A percentile compares a stretch with the other conserved stretches of the same genome.
Conservation (phyloP, 2,329 filamentous ascomycete genomes). For the Apiospora kogelbergensis region DNA sequence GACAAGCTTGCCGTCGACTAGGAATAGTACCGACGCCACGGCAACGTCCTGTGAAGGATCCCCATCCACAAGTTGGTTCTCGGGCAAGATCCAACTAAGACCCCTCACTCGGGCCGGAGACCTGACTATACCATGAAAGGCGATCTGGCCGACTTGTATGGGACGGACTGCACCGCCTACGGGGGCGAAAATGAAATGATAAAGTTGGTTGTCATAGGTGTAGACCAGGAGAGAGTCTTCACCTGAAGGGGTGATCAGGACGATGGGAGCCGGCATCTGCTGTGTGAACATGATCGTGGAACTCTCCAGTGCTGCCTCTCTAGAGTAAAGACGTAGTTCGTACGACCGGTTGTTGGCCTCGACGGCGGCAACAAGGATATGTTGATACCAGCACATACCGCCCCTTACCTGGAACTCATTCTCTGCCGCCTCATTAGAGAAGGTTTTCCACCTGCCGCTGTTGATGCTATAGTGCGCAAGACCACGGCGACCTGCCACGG, state of each 20-base stretch:
- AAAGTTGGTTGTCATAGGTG: conserved; percentile 92
- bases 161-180: conserved; percentile 70
- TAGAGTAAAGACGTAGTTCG: conserved; percentile 88
- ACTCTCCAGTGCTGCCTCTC: conserved; percentile 76
- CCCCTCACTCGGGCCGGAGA: conserved; percentile 90
- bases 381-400: conserved; percentile 98
- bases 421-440: conserved; percentile 76
- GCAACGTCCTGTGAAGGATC: conserved; percentile 96
- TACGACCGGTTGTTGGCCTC: conserved; percentile 74
- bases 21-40: conserved; percentile 87
- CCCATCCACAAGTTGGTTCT: conserved; percentile 83
- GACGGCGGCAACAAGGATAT: conserved; percentile 91
- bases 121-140: conserved; percentile 92
- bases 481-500: conserved; percentile 89
- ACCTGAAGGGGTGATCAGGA: conserved; percentile 83
- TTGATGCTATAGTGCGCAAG: conserved; percentile 94
- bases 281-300: conserved; percentile 74
- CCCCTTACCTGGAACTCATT: conserved; percentile 90
- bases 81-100: conserved; percentile 93
- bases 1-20: conserved; percentile 97
- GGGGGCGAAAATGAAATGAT: conserved; percentile 87
- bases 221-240: conserved; percentile 95
- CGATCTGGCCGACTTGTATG: conserved; percentile 95
- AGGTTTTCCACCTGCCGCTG: conserved; percentile 94
- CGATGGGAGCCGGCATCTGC: conserved; percentile 79